Percentiles rank a stretch among this genome's conserved stretches.
phyloP scores from a whole-genome alignment of 2,329 filamentous ascomycete genomes.

The Drechslerella coelobrocha region DNA sequence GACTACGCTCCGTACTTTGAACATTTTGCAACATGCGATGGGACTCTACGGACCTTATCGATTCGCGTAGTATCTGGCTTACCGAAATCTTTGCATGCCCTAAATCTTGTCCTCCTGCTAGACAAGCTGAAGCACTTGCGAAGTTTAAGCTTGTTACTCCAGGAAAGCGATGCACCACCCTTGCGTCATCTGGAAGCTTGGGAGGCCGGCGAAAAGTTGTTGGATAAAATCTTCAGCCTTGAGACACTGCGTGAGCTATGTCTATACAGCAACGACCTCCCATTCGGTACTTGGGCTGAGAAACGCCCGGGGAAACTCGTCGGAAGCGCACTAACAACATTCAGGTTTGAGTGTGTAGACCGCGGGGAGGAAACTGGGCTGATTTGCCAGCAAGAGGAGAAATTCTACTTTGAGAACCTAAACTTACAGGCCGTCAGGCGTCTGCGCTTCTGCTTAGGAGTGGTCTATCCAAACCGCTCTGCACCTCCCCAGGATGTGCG shows the following conservation, averaged over 20 bases:
- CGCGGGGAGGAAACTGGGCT: slow-evolving; percentile 3
- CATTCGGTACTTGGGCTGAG: slow-evolving; percentile 27
- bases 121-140: neutral
- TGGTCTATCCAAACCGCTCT: slow-evolving; percentile 5
- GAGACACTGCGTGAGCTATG: slow-evolving; percentile 14
- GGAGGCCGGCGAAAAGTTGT: neutral
- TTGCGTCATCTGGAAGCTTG: neutral
- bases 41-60: slow-evolving; percentile 11
- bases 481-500: neutral
- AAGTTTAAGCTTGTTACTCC: slow-evolving; percentile 21
- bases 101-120: slow-evolving; percentile 1
- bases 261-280: slow-evolving; percentile 26
- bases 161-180: neutral
- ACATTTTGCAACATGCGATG: neutral
- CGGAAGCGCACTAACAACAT: slow-evolving; percentile 10
- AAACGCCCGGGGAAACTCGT: slow-evolving; percentile 3
- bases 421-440: slow-evolving; percentile 9
- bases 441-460: slow-evolving; percentile 23
- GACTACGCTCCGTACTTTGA: slow-evolving; percentile 3
- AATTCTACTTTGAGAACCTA: slow-evolving; percentile 24
- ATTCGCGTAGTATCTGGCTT: neutral
- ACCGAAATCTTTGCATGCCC: neutral
- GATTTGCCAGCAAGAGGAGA: slow-evolving; percentile 19
- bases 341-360: slow-evolving; percentile 22
- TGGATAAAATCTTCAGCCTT: slow-evolving; percentile 28